Base-by-base conservation (phyloP, 2,329 filamentous ascomycete genomes). In the Colletotrichum caudatum region DNA sequence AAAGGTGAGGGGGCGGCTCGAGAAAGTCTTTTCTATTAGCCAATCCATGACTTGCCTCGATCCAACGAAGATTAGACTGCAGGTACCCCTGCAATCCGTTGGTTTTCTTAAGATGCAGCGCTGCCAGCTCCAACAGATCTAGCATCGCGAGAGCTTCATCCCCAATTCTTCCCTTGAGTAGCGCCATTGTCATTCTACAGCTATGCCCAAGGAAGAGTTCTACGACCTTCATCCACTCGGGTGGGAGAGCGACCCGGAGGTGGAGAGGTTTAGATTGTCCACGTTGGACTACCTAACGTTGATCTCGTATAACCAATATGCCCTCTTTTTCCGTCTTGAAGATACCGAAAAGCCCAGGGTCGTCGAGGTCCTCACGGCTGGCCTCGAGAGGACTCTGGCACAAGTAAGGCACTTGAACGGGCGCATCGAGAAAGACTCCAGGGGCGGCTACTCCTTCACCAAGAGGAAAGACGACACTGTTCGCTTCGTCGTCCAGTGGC, bases 351-450 rank as follows among this genome's bases (percentile, higher is more conserved):
- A 63, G 33, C 26, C 64, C 8, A 26, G 44, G n/a, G 76, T 71
- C 0, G 74, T 76, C 8, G 74, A 75, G 0, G 64, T 78, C 0
- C 75, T 84, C 5, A 81, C 79, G 39, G 67, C 74, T 6, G 81
- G 81, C 7, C 77, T 84, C 5, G 79, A 82, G 69, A 71, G 73
- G 7, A 82, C 80, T 1, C 75, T 85, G 0, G 77, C 77, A 39
- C 82, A 85, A 64, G 74, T 75, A 0, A 74, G 82, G 2, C 81
- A 84, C 64, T 75, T 83, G 9, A 80, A 78, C 26, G 80, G 82
- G 0, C 79, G 76, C 1, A 82, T 85, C 53, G 83, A 84, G 68
- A 78, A 79, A 50, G 78, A 84, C n/a, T 54, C 76, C 0, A 61
- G 72, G 0, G 81, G 80, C 5, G 80, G 79, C 14, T 77, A 82